phyloP scores from a whole-genome alignment of 306 rosid genomes.

The Canavalia gladiata region DNA sequence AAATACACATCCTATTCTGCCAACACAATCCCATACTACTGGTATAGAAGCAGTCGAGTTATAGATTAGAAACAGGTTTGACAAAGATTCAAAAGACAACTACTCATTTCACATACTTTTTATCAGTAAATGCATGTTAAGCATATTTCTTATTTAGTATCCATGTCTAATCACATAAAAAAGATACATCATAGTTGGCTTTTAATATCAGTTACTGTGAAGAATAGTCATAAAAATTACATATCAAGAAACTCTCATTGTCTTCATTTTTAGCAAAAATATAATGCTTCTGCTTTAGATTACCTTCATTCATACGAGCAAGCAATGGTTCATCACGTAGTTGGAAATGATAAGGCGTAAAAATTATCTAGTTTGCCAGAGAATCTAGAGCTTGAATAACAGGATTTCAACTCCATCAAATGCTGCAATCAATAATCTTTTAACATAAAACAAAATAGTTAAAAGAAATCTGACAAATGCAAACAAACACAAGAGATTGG shows the following conservation, averaged over 20 bases:
- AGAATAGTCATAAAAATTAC: background rate
- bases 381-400: too few species aligned
- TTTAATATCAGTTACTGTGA: background rate
- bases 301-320: background rate
- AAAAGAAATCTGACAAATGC: background rate
- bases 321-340: background rate
- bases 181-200: background rate
- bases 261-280: background rate
- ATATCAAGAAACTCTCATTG: background rate
- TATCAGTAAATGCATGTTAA: too few species aligned
- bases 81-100: too few species aligned
- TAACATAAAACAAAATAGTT: too few species aligned
- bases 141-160: background rate
- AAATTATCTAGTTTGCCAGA: too few species aligned
- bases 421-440: too few species aligned
- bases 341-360: background rate
- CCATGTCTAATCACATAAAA: background rate
- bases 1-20: too few species aligned
- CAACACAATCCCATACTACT: too few species aligned
- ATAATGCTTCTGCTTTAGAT: background rate
- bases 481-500: slow-evolving; percentile 7
- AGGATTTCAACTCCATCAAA: too few species aligned
- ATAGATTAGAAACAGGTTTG: too few species aligned
- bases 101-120: too few species aligned
- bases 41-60: too few species aligned